phyloP scores from a whole-genome alignment of 1,139 yeast species.

The Candida sp. region DNA sequence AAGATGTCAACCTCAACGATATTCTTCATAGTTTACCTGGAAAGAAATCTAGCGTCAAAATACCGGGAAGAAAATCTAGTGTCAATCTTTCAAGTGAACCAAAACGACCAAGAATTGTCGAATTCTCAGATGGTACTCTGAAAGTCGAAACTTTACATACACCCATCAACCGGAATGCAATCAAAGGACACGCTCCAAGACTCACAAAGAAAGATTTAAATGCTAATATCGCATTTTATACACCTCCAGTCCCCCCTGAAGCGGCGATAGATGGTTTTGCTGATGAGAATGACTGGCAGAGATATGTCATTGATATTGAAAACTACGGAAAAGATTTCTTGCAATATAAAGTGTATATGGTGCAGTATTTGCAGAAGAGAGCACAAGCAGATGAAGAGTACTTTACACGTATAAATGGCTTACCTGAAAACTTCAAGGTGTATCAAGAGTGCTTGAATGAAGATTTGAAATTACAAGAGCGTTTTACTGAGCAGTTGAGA shows the following conservation, averaged over 20 bases:
- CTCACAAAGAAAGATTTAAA: conserved; percentile 26
- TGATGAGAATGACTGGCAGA: conserved; percentile 22
- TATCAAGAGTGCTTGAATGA: conserved; percentile 32
- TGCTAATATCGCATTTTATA: conserved; percentile 20
- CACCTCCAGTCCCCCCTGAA: conserved; percentile 30
- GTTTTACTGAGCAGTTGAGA: conserved; percentile 25
- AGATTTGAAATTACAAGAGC: conserved; percentile 27
- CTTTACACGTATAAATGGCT: conserved; percentile 22
- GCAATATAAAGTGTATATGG: conserved; percentile 25
- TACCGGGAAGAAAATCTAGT: conserved; percentile 13
- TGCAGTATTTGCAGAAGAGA: conserved; percentile 36
- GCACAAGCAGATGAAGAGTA: conserved; percentile 29
- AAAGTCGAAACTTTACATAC: conserved; percentile 39
- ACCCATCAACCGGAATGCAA: conserved; percentile 32
- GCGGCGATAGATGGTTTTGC: conserved; percentile 18
- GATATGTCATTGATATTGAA: conserved; percentile 23
- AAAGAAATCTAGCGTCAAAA: too few relatives aligned
- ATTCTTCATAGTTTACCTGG: conserved; percentile 29
- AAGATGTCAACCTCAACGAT: conserved; percentile 31
- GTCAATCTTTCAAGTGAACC: conserved; percentile 5
- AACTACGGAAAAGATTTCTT: conserved; percentile 28
- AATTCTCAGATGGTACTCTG: conserved; percentile 32
- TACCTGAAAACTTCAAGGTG: conserved; percentile 21
- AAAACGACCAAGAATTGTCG: conserved; percentile 23
- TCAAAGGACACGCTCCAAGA: conserved; percentile 19